Conservation (phyloP, 106 monocot genomes). For the Hemerocallis citrina region DNA sequence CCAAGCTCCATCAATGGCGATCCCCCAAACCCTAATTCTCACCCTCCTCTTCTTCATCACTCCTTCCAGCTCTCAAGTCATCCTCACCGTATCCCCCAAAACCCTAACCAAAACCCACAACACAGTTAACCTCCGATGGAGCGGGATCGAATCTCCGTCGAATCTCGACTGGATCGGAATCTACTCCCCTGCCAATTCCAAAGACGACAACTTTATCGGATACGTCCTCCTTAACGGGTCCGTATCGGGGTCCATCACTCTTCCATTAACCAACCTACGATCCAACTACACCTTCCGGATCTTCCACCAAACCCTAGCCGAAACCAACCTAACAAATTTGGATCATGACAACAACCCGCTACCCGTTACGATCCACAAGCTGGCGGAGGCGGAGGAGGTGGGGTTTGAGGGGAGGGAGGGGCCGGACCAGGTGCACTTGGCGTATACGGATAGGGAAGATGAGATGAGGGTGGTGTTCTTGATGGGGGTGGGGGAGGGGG, state of each 20-base stretch:
- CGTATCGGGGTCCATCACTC: conserved; percentile 55
- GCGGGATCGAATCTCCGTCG: conserved; percentile 51
- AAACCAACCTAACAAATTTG: conserved; percentile 40
- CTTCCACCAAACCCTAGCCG: conserved; percentile 61
- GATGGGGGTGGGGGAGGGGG: conserved; percentile 31
- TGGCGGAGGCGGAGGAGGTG: conserved; percentile 49
- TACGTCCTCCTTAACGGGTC: conserved; percentile 81
- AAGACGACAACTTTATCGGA: conserved; percentile 65
- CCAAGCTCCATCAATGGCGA: conserved; percentile 10
- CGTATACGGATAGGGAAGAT: conserved; percentile 57
- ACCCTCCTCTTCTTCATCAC: conserved; percentile 23
- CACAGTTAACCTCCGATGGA: conserved; percentile 58
- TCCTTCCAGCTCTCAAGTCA: conserved; percentile 1
- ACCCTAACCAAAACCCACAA: conserved; percentile 41
- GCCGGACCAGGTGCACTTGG: conserved; percentile 75
- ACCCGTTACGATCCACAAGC: conserved; percentile 44
- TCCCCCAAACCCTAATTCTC: background rate
- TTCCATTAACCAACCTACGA: conserved; percentile 76
- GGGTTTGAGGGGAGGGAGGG: conserved; percentile 37
- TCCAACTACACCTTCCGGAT: conserved; percentile 66
- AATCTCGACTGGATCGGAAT: conserved; percentile 83
- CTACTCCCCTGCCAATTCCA: conserved; percentile 74
- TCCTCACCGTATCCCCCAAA: conserved; percentile 37
- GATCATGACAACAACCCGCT: conserved; percentile 91
- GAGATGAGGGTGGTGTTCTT: conserved; percentile 95